Conservation (phyloP, 1,139 yeast species). For the Magnusiomyces suaveolens region DNA sequence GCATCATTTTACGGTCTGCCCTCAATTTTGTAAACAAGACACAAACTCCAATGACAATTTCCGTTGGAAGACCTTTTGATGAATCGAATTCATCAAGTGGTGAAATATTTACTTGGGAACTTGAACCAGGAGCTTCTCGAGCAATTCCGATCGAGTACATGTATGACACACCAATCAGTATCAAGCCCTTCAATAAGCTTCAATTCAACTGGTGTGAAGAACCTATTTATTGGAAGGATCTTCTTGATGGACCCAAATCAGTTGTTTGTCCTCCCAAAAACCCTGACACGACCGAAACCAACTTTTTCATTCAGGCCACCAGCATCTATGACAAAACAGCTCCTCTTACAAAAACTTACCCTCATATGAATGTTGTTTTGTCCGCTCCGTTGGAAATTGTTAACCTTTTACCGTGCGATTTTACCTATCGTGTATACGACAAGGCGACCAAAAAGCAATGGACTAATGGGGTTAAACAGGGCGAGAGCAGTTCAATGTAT, state of each 20-base stretch:
- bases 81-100: neutral
- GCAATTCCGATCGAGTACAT: slow-evolving; percentile 70
- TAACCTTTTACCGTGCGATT: slow-evolving; percentile 75
- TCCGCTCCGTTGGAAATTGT: slow-evolving; percentile 84
- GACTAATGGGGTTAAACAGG: slow-evolving; percentile 52
- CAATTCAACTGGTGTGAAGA: slow-evolving; percentile 61
- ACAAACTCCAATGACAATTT: slow-evolving; percentile 45
- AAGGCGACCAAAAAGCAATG: slow-evolving; percentile 62
- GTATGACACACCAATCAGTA: slow-evolving; percentile 45
- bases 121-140: slow-evolving; percentile 46
- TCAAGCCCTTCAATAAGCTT: slow-evolving; percentile 52
- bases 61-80: slow-evolving; percentile 19
- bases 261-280: slow-evolving; percentile 47
- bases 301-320: slow-evolving; percentile 64
- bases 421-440: slow-evolving; percentile 67
- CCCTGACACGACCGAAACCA: slow-evolving; percentile 25
- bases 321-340: slow-evolving; percentile 55
- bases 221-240: slow-evolving; percentile 56
- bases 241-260: slow-evolving; percentile 44
- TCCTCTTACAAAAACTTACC: slow-evolving; percentile 66
- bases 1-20: slow-evolving; percentile 66
- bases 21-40: slow-evolving; percentile 62
- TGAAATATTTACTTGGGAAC: slow-evolving; percentile 16
- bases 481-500: slow-evolving; percentile 64
- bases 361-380: slow-evolving; percentile 68